A percentile compares a stretch with the other conserved stretches of the same genome.
Evolutionary conservation across 75 land plant species (phyloP).

Genomic region (Cryptomeria japonica): DNA sequence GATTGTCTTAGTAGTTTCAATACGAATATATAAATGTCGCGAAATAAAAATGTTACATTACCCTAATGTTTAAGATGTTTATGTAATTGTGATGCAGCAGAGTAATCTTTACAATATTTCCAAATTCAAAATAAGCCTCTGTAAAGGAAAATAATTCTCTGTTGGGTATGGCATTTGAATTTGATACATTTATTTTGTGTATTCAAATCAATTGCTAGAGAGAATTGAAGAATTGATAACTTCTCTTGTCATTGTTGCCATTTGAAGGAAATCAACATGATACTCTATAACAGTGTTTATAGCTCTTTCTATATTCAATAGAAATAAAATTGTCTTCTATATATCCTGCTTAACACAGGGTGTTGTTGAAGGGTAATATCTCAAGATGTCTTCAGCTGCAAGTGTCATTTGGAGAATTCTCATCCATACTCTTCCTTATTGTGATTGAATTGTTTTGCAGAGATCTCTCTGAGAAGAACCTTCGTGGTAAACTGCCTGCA

Average conservation of each 20-base stretch:
- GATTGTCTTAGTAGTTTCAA: too few species aligned
- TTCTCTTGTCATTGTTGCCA: background rate
- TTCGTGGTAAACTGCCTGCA: conserved; percentile 3
- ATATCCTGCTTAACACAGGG: background rate
- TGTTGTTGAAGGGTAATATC: background rate
- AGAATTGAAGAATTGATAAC: background rate
- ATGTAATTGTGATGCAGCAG: too few species aligned
- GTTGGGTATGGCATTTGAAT: too few species aligned
- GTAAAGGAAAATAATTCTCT: too few species aligned
- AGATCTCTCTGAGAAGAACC: background rate
- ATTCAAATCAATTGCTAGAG: too few species aligned
- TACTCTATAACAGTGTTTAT: background rate
- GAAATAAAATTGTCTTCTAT: background rate
- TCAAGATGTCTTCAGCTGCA: background rate
- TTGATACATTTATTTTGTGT: too few species aligned
- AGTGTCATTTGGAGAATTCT: background rate
- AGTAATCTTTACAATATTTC: too few species aligned
- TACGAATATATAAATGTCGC: too few species aligned
- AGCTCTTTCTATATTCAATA: background rate
- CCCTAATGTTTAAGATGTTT: too few species aligned
- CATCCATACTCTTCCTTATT: background rate
- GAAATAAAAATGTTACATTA: too few species aligned
- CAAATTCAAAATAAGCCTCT: too few species aligned
- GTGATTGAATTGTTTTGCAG: background rate
- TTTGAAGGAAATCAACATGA: background rate